These are phyloP conservation scores for Salix suchowensis DNA, from an alignment of 345 rosid species.

Conservation along the genomic window DNA sequence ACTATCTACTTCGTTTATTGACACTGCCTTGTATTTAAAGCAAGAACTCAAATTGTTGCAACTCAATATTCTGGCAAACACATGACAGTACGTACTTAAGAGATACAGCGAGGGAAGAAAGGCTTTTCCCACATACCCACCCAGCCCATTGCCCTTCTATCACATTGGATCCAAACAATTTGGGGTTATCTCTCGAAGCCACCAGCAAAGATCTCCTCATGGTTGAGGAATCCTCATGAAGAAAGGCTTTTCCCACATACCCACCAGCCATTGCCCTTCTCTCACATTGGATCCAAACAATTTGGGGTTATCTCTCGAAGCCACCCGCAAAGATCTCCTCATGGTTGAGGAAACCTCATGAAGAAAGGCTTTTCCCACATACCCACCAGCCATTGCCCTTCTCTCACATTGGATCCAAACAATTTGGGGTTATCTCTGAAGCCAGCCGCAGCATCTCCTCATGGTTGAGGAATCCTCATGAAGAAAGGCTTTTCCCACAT, in stretches of 20 bases:
- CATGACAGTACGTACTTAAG: no score
- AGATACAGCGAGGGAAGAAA: background rate
- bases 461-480: conserved; percentile 80
- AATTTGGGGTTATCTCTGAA: conserved; percentile 70
- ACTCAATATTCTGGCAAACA: background rate
- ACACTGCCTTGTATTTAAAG: background rate
- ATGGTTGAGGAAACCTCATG: conserved; percentile 24
- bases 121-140: conserved; percentile 71
- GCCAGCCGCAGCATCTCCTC: conserved; percentile 47
- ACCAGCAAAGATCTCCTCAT: conserved; percentile 44
- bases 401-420: conserved; percentile 62
- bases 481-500: background rate
- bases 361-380: conserved; percentile 54
- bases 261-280: conserved; percentile 75
- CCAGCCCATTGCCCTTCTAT: conserved; percentile 56
- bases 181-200: conserved; percentile 75
- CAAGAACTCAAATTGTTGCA: background rate
- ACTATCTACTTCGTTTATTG: background rate
- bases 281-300: conserved; percentile 64
- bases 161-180: conserved; percentile 62
- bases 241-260: conserved; percentile 1
- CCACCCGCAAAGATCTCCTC: conserved; percentile 86
- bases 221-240: conserved; percentile 76
- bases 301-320: conserved; percentile 20
- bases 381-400: conserved; percentile 78